Evolutionary conservation across 495 filamentous ascomycete genomes (phyloP), one percentile per base, ranked within the genome.

Genomic region (Acidiella bohemica): DNA sequence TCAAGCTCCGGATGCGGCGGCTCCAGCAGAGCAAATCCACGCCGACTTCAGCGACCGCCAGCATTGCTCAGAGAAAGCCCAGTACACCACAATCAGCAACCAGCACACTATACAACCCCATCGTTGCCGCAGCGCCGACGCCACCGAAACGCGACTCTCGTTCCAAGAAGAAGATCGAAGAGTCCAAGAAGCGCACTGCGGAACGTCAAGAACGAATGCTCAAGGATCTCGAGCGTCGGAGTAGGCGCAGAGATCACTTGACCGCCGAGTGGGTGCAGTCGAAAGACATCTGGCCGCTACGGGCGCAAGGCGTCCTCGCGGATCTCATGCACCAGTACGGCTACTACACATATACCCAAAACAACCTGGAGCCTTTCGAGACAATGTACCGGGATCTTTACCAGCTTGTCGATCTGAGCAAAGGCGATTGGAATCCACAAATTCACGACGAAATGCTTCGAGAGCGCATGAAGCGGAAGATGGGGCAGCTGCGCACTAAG

Each of bases 381-480:
- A 4, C 19, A 2, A 51, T 51, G 47, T 51, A 51, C 22, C 22
- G 25, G 3, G 42, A 51, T 11, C 39, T 51, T 2, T 51, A 51
- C 32, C 8, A 20, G 1, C 47, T 51, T 26, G 47, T 51, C 21
- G 47, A 51, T 35, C 42, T 37, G 27, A 37, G n/a, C 31, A 46
- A 51, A 17, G 42, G 42, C 26, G 47, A 51, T 34, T 51, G 47
- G 47, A 31, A 35, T 9, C 42, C 42, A 5, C 10, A 41, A 6
- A 27, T 36, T 3, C 47, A 51, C 43, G 47, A 51, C 23, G 47
- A 46, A 9, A 2, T 46, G 36, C 38, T 51, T 10, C 42, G 47
- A n/a, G 47, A 51, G 21, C 47, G 47, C 32, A 51, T 39, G 37
- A 51, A 51, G 47, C 47, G 47, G 18, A 51, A 51, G 39, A 46